A percentile compares a stretch with the other conserved stretches of the same genome.
Conservation (phyloP, 202 grass and related monocot genomes). For the Miscanthus sacchariflorus region DNA sequence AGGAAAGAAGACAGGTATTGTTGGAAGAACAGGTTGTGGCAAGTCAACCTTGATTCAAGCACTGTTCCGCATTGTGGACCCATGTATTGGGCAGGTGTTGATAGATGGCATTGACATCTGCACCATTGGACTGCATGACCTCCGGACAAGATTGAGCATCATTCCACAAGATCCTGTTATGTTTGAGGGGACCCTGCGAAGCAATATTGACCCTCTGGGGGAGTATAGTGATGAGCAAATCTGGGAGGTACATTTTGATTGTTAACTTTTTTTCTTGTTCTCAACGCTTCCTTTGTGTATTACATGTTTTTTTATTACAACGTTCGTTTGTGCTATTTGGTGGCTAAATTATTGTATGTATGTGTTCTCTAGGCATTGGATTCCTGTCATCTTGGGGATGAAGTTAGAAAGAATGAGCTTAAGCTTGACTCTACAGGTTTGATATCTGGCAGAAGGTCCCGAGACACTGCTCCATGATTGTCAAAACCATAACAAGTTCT, state of each 20-base stretch:
- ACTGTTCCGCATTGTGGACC: constrained; percentile 79
- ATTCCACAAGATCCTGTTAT: constrained; percentile 87
- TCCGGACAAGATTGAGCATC: constrained; percentile 80
- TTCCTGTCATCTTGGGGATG: constrained; percentile 74
- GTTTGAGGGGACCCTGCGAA: constrained; percentile 84
- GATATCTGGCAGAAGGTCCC: neutral
- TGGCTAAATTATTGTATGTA: neutral
- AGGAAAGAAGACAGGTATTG: constrained; percentile 76
- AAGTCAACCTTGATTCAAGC: constrained; percentile 83
- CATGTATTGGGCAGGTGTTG: constrained; percentile 56
- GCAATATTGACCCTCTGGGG: constrained; percentile 75
- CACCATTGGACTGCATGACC: constrained; percentile 83
- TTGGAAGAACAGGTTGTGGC: constrained; percentile 76
- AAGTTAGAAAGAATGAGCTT: constrained; percentile 70
- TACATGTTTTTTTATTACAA: neutral
- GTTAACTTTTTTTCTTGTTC: no score
- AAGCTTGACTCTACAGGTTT: constrained; percentile 76
- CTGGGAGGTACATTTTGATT: constrained; percentile 62
- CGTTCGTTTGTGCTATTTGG: neutral
- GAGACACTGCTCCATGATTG: neutral
- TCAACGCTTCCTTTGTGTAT: no score
- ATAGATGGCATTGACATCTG: constrained; percentile 75
- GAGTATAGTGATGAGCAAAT: constrained; percentile 75
- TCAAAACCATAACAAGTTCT: neutral
- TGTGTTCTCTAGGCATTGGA: constrained; percentile 60